These are phyloP conservation scores for Scutellaria minor DNA, from an alignment of 257 asterid species.

Conservation along the genomic window DNA sequence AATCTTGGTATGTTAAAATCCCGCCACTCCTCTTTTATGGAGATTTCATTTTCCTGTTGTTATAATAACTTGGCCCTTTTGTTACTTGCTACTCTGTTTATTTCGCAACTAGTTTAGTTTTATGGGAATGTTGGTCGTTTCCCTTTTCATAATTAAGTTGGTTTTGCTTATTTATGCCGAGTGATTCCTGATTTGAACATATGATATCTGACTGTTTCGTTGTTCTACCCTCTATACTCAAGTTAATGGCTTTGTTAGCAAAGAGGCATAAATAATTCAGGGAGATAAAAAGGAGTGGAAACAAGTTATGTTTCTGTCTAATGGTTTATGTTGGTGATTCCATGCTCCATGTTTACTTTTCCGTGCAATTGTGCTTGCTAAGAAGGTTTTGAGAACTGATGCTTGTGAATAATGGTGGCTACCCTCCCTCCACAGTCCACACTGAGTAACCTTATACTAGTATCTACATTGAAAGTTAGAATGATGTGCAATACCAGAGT, in stretches of 20 bases:
- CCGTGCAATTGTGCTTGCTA: constrained; percentile 8
- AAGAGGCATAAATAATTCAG: background rate
- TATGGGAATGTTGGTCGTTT: background rate
- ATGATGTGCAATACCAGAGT: background rate
- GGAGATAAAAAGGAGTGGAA: background rate
- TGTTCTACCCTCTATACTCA: background rate
- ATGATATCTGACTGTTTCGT: background rate
- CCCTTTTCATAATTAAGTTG: background rate
- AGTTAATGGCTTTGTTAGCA: background rate
- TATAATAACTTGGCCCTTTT: background rate
- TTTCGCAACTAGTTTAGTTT: background rate
- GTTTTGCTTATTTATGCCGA: background rate
- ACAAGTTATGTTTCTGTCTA: background rate
- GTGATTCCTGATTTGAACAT: background rate
- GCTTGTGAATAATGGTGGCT: no score
- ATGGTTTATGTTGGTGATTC: background rate
- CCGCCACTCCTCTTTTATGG: background rate
- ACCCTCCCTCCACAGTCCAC: no score
- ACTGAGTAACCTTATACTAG: no score
- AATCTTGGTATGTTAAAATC: constrained; percentile 52
- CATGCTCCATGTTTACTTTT: background rate
- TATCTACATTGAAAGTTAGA: no score
- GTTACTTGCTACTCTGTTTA: background rate
- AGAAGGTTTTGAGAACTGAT: no score
- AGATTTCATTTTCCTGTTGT: background rate